These are phyloP conservation scores for Plicaturopsis crispa DNA, from an alignment of 768 basidiomycete genomes.

Conservation along the genomic window DNA sequence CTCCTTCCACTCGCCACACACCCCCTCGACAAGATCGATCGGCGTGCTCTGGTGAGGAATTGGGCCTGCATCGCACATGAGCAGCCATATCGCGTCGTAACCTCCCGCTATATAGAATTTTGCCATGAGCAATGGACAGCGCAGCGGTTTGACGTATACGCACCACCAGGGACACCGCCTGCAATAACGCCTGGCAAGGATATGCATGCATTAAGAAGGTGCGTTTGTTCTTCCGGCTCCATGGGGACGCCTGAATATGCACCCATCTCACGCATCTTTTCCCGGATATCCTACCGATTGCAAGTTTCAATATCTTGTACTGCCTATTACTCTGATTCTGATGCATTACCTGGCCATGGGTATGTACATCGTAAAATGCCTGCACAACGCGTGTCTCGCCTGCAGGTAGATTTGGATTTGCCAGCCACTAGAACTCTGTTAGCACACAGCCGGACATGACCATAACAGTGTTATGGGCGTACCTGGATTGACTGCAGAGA, in stretches of 20 bases:
- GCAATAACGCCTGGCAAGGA: conserved; percentile 80
- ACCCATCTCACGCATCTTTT: conserved; percentile 83
- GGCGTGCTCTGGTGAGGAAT: conserved; percentile 38
- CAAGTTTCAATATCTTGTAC: too few species aligned
- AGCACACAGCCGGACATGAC: conserved; percentile 3
- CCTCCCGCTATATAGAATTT: conserved; percentile 88
- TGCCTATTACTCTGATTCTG: too few species aligned
- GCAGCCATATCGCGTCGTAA: conserved; percentile 94
- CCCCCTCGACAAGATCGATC: conserved; percentile 50
- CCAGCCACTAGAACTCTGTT: conserved; percentile 51
- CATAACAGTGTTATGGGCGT: conserved; percentile 6
- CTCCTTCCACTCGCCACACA: conserved; percentile 59
- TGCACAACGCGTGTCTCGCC: conserved; percentile 38
- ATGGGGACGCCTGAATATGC: conserved; percentile 70
- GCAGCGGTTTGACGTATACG: conserved; percentile 18
- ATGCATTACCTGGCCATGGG: too few species aligned
- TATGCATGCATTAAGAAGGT: conserved; percentile 72
- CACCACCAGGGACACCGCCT: conserved; percentile 96
- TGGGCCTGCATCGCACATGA: conserved; percentile 76
- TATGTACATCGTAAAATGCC: conserved; percentile 39
- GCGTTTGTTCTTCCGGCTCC: conserved; percentile 84
- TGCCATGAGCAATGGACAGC: too few species aligned
- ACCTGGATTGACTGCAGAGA: conserved; percentile 53
- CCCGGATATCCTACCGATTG: conserved; percentile 80
- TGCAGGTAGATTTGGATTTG: conserved; percentile 43